Evolutionary conservation across 2,329 filamentous ascomycete species (phyloP), one percentile per base, ranked within the genome.

Genomic region (Cladosporium sp.): DNA sequence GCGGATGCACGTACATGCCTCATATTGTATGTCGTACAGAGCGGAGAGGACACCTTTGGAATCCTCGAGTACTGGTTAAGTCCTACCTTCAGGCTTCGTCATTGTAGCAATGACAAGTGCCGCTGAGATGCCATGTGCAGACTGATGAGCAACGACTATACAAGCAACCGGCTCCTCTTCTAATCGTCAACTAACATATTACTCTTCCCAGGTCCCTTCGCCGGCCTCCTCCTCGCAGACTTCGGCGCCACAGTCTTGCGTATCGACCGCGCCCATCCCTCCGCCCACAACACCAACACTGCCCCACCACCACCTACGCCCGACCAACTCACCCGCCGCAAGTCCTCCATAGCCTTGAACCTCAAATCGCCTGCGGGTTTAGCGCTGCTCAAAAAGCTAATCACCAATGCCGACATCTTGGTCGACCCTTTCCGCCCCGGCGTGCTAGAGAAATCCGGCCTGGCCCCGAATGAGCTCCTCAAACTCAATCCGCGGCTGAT

Each of bases 401-500:
- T 88, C 37, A 74, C 77, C 15, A 71, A 77, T 15, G 81, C 85
- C 58, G 93, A 97, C 74, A 80, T 97, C 37, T 74, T 97, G 28
- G 94, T 97, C 72, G 94, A 97, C 73, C 93, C 94, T 0, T 97
- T 92, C 78, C 89, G 93, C 0, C 93, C 93, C 0, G 91, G 92
- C 37, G 90, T 97, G 0, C 82, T 97, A 2, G 93, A 97, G 75
- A 89, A 88, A 54, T 84, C 93, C 9, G 88, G 88, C 0, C 83
- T 97, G 1, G 86, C 85, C 0, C 93, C 93, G 0, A 74, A 79
- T 7, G 82, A 83, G 1, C 80, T 97, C 7, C 76, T 85, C 28
- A 77, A 75, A 22, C 70, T 83, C 17, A 96, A 97, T 73, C 88
- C 87, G 11, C 80, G 87, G 0, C 77, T 97, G 2, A 85, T 97